Evolutionary conservation across 495 filamentous ascomycete species (phyloP).

Genomic region (Ramalina peruviana): DNA sequence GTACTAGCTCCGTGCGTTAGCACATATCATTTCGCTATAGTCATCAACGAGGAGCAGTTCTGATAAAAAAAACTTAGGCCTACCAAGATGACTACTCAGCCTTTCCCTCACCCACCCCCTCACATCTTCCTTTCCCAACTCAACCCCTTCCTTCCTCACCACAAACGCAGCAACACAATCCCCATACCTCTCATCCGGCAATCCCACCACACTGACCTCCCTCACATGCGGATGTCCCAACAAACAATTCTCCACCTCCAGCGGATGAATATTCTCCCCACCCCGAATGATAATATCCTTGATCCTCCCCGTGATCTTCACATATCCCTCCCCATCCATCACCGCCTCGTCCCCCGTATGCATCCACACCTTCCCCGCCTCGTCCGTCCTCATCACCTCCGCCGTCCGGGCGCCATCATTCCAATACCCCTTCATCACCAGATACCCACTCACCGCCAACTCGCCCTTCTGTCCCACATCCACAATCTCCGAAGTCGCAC

Average conservation of each 20-base stretch:
- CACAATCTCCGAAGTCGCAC: slow-evolving; percentile 24
- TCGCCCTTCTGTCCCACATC: slow-evolving; percentile 60
- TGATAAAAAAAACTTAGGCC: too few species aligned
- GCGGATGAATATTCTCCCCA: slow-evolving; percentile 91
- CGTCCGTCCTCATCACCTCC: slow-evolving; percentile 54
- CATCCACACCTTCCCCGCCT: slow-evolving; percentile 53
- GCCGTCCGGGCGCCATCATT: slow-evolving; percentile 51
- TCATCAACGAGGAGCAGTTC: not conserved
- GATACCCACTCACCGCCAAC: slow-evolving; percentile 70
- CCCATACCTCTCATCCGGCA: slow-evolving; percentile 73
- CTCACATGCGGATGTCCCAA: slow-evolving; percentile 50
- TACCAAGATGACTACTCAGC: slow-evolving; percentile 63
- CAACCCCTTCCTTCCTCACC: slow-evolving; percentile 32
- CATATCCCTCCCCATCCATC: slow-evolving; percentile 57
- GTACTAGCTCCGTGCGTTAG: slow-evolving; percentile 34
- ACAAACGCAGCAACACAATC: slow-evolving; percentile 82
- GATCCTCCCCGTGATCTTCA: slow-evolving; percentile 61
- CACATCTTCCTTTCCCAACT: slow-evolving; percentile 38
- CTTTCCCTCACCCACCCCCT: slow-evolving; percentile 56
- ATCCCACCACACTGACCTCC: slow-evolving; percentile 70
- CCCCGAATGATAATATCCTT: slow-evolving; percentile 91
- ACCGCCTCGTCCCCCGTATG: slow-evolving; percentile 85
- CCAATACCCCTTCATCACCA: slow-evolving; percentile 88
- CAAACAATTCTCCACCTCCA: slow-evolving; percentile 89
- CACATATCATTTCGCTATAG: not conserved